A percentile compares a stretch with the other conserved stretches of the same genome.
Conservation (phyloP, 2,329 filamentous ascomycete species). For the Botrytis fabae region DNA sequence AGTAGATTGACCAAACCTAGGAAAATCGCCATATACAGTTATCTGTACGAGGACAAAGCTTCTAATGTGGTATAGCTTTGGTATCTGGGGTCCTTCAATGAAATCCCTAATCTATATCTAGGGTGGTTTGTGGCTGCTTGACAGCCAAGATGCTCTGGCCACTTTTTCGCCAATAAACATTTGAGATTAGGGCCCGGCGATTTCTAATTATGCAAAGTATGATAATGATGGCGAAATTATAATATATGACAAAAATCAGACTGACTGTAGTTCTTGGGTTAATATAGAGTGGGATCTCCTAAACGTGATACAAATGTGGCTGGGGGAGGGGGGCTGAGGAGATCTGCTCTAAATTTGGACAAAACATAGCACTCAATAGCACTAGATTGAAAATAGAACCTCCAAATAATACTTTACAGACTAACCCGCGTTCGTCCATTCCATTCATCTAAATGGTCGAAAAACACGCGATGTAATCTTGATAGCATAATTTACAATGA, state of each 20-base stretch:
- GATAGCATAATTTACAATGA: background rate
- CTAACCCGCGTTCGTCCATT: background rate
- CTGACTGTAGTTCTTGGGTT: too few relatives aligned
- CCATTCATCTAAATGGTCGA: background rate
- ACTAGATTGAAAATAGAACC: background rate
- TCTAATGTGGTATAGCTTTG: background rate
- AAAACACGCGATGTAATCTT: background rate
- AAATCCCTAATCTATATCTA: background rate
- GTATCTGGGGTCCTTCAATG: background rate
- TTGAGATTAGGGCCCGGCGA: background rate
- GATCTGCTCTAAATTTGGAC: too few relatives aligned
- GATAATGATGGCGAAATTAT: background rate
- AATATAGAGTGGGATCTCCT: too few relatives aligned
- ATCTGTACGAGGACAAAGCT: background rate
- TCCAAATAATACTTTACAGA: background rate
- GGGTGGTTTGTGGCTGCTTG: background rate
- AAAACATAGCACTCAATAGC: too few relatives aligned
- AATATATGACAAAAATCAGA: background rate
- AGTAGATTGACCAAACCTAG: background rate
- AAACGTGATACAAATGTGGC: too few relatives aligned
- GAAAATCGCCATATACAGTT: background rate
- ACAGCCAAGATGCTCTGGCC: background rate
- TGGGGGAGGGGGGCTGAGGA: too few relatives aligned
- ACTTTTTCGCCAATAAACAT: conserved; percentile 14
- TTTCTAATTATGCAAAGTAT: background rate